Evolutionary conservation across 164 flowering plant species (phyloP).

Genomic region (Santalum album): DNA sequence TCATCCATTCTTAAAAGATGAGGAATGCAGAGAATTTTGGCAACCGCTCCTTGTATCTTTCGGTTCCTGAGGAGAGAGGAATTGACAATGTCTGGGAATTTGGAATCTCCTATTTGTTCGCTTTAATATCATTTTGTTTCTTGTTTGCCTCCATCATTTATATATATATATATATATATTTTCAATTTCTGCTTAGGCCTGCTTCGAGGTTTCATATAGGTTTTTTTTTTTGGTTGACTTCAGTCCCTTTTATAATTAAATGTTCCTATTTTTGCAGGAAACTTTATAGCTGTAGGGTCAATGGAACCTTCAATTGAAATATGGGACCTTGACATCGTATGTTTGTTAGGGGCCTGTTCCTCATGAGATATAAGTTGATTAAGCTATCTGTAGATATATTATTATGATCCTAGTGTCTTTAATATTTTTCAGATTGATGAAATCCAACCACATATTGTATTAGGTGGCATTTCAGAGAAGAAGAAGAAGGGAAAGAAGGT

Average conservation of each 20-base stretch:
- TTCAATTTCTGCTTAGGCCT: too few species aligned
- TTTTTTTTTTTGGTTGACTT: neutral
- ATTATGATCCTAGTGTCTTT: neutral
- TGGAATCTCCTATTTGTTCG: too few species aligned
- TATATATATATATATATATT: too few species aligned
- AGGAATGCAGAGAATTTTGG: too few species aligned
- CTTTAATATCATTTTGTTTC: too few species aligned
- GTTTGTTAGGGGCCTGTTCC: conserved; percentile 14
- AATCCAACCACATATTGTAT: conserved; percentile 54
- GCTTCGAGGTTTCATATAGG: too few species aligned
- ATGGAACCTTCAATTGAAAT: conserved; percentile 95
- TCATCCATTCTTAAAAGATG: too few species aligned
- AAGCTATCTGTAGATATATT: neutral
- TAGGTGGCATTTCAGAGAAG: conserved; percentile 65
- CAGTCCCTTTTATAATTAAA: neutral
- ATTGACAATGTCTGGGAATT: too few species aligned
- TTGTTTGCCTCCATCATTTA: too few species aligned
- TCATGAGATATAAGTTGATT: neutral
- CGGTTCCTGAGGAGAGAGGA: too few species aligned
- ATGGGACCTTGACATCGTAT: conserved; percentile 93
- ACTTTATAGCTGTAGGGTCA: conserved; percentile 73
- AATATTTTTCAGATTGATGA: conserved; percentile 60
- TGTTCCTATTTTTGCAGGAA: conserved; percentile 29
- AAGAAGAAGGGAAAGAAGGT: conserved; percentile 60
- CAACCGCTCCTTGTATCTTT: too few species aligned